A percentile compares a stretch with the other conserved stretches of the same genome.
These are phyloP conservation scores for Lipomyces sp. DNA, from an alignment of 805 yeast species.

Conservation along the genomic window DNA sequence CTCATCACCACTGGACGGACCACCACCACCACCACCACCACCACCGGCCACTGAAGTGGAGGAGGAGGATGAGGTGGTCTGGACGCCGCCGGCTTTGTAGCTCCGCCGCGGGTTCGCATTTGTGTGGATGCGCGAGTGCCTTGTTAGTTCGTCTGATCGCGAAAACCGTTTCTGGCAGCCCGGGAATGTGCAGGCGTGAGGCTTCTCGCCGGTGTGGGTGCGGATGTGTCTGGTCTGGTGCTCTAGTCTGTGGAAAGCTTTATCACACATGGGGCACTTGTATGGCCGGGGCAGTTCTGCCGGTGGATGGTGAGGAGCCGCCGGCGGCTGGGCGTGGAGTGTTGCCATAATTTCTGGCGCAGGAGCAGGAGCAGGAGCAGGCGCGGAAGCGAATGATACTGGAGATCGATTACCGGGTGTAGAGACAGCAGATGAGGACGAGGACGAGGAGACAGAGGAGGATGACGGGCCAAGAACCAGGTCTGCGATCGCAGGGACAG, in stretches of 20 bases:
- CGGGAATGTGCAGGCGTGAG: slow-evolving; percentile 81
- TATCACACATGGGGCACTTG: slow-evolving; percentile 80
- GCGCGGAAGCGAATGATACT: neutral
- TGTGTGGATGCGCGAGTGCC: slow-evolving; percentile 80
- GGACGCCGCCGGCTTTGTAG: slow-evolving; percentile 11
- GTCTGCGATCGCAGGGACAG: slow-evolving; percentile 23
- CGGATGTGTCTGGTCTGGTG: slow-evolving; percentile 91
- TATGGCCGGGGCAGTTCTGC: slow-evolving; percentile 65
- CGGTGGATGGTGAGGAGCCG: slow-evolving; percentile 9
- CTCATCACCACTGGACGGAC: slow-evolving; percentile 8
- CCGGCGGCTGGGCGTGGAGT: slow-evolving; percentile 13
- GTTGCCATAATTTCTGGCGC: neutral
- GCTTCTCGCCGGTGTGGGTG: slow-evolving; percentile 93
- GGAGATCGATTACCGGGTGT: slow-evolving; percentile 1
- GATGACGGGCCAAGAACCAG: slow-evolving; percentile 9
- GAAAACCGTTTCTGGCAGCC: slow-evolving; percentile 83
- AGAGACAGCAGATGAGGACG: neutral
- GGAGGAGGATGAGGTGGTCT: neutral
- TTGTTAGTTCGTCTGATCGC: slow-evolving; percentile 81
- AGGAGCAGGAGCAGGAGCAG: neutral
- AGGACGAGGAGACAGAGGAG: neutral
- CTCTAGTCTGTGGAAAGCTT: slow-evolving; percentile 85
- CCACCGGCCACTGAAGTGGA: slow-evolving; percentile 7
- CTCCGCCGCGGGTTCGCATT: slow-evolving; percentile 47
- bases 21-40: no score